Conservation (phyloP, 306 rosid genomes). For the Sicyos baderoa region DNA sequence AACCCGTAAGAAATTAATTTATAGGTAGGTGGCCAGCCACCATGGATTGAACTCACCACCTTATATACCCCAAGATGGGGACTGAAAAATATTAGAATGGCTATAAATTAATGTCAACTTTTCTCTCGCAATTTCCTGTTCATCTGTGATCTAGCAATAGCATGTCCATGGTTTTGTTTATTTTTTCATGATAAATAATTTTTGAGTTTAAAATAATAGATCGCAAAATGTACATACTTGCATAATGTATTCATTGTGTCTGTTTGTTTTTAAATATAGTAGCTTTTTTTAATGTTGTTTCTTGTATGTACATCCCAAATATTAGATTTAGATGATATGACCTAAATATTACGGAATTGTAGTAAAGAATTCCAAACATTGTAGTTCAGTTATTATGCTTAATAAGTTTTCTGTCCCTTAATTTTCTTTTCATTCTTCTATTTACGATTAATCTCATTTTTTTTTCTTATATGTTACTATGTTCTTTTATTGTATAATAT, state of each 20-base stretch:
- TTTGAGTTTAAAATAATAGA: neutral
- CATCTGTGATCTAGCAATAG: neutral
- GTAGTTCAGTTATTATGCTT: neutral
- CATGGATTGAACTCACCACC: too few species aligned
- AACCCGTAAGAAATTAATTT: too few species aligned
- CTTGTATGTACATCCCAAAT: neutral
- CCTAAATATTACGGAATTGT: neutral
- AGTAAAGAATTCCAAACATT: neutral
- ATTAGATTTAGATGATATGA: neutral
- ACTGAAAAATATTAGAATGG: neutral
- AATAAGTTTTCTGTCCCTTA: neutral
- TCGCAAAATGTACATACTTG: neutral
- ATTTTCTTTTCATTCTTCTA: neutral
- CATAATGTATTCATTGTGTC: neutral
- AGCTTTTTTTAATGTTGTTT: neutral
- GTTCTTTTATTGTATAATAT: neutral
- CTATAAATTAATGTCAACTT: neutral
- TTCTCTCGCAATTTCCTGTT: neutral
- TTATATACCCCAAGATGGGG: too few species aligned
- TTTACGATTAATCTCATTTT: neutral
- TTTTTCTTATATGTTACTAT: neutral
- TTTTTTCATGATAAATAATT: neutral
- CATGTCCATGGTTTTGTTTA: neutral
- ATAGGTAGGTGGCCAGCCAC: too few species aligned
- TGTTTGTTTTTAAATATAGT: neutral